phyloP scores from a whole-genome alignment of 2,329 filamentous ascomycete genomes.

The Ceratocystis albifundus region DNA sequence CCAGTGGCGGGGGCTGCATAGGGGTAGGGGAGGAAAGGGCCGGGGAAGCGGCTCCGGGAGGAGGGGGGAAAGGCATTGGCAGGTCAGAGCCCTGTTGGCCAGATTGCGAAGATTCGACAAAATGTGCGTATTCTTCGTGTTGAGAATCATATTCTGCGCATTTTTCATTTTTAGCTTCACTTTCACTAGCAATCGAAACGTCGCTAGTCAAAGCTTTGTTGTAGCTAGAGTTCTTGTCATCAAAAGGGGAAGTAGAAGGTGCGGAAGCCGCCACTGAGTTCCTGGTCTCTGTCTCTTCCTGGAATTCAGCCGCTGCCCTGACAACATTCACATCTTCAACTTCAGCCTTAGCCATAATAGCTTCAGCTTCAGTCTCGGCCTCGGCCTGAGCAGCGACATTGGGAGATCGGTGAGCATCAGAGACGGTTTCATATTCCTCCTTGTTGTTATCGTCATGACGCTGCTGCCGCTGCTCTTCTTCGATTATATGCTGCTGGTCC shows the following conservation, averaged over 20 bases:
- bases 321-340: background rate
- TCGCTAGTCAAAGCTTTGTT: background rate
- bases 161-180: background rate
- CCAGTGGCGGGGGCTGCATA: constrained; percentile 56
- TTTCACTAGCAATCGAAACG: background rate
- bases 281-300: background rate
- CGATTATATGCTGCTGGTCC: constrained; percentile 31
- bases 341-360: background rate
- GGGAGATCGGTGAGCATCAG: background rate
- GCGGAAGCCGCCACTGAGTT: background rate
- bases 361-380: background rate
- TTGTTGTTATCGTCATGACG: background rate
- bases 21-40: constrained; percentile 35
- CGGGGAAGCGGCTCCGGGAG: constrained; percentile 37
- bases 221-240: background rate
- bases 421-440: background rate
- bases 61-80: constrained; percentile 63
- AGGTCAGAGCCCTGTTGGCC: constrained; percentile 40
- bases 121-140: background rate
- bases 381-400: background rate
- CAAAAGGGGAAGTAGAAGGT: background rate
- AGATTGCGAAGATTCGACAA: background rate
- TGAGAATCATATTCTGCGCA: background rate
- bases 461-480: constrained; percentile 29
- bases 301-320: background rate